Conservation (phyloP, 495 filamentous ascomycete genomes). For the Penicillium herquei region DNA sequence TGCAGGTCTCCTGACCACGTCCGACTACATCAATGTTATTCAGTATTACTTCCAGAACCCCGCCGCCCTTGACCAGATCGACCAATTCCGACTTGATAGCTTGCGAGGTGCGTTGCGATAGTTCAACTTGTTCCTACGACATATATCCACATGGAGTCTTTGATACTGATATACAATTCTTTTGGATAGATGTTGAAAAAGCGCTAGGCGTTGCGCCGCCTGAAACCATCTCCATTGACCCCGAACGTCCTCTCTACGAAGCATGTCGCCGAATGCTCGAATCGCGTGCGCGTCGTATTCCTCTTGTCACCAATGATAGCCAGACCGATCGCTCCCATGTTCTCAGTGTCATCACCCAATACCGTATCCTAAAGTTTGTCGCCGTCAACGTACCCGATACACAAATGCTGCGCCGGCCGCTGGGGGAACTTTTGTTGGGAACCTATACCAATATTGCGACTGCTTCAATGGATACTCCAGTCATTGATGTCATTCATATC, state of each 20-base stretch:
- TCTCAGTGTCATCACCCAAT: constrained; percentile 95
- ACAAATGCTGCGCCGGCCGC: constrained; percentile 80
- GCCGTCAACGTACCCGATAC: constrained; percentile 95
- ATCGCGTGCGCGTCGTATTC: constrained; percentile 89
- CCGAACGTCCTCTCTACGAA: constrained; percentile 85
- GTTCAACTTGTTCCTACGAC: neutral
- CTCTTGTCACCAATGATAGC: constrained; percentile 89
- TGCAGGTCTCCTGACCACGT: constrained; percentile 89
- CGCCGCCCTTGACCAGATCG: constrained; percentile 80
- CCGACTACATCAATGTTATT: constrained; percentile 97
- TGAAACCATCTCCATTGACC: constrained; percentile 94
- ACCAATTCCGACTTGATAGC: constrained; percentile 91
- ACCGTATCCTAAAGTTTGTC: constrained; percentile 97
- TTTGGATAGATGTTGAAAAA: constrained; percentile 77
- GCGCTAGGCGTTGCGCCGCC: constrained; percentile 87
- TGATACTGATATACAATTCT: constrained; percentile 6
- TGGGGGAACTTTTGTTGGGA: constrained; percentile 82
- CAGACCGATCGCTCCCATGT: constrained; percentile 92
- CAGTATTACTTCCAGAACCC: constrained; percentile 99
- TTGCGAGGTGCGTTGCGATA: constrained; percentile 65
- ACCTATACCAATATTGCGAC: constrained; percentile 79
- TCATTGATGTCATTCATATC: constrained; percentile 93
- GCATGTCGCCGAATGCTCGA: constrained; percentile 93
- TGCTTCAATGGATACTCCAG: constrained; percentile 85
- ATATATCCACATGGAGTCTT: neutral